phyloP scores from a whole-genome alignment of 1,284 basidiomycete species.

The Malassezia obtusa region DNA sequence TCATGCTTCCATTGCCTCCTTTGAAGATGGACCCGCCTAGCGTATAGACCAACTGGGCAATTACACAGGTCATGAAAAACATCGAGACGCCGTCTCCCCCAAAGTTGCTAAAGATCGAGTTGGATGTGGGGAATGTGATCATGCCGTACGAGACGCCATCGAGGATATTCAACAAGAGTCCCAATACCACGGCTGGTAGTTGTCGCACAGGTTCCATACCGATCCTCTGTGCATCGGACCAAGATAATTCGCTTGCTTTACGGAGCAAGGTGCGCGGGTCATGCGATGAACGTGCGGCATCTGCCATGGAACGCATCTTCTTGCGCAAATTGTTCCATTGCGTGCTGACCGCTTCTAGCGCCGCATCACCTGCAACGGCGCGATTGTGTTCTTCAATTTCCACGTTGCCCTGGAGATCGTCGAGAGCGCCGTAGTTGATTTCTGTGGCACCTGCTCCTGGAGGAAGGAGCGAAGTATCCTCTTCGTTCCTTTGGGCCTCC shows the following conservation, averaged over 20 bases:
- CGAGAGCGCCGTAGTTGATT: neutral
- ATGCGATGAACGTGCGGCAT: conserved; percentile 11
- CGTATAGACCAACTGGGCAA: conserved; percentile 77
- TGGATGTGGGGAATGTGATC: conserved; percentile 73
- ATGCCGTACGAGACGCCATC: conserved; percentile 71
- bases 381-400: neutral
- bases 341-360: conserved; percentile 1
- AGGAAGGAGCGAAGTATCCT: neutral
- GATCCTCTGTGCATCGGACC: conserved; percentile 23
- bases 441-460: neutral
- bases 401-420: neutral
- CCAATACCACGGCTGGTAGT: conserved; percentile 71
- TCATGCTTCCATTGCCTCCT: conserved; percentile 79
- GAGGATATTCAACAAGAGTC: conserved; percentile 76
- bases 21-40: conserved; percentile 73
- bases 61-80: conserved; percentile 53
- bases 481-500: neutral
- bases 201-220: conserved; percentile 33
- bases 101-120: conserved; percentile 66
- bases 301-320: neutral
- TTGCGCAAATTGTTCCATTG: conserved; percentile 3
- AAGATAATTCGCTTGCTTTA: conserved; percentile 17
- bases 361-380: conserved; percentile 6
- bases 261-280: neutral
- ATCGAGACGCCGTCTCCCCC: conserved; percentile 86